Conservation (phyloP, 352 stramenopile species). For the Phytophthora megakarya region DNA sequence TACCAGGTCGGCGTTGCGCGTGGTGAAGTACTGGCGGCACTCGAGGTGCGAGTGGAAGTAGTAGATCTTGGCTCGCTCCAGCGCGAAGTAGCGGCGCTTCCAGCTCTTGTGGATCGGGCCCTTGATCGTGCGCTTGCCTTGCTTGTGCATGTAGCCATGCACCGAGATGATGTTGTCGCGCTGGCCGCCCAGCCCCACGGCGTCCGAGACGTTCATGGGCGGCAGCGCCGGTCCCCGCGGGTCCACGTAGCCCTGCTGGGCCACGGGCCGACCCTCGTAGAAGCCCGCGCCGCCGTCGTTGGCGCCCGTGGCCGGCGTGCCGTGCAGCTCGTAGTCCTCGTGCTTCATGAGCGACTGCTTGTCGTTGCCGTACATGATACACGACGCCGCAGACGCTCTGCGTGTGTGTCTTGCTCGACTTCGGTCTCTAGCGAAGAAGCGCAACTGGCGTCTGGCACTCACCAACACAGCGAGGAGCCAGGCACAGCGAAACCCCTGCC, state of each 20-base stretch:
- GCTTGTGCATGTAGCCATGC: constrained; percentile 91
- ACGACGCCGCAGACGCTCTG: constrained; percentile 7
- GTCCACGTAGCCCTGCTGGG: constrained; percentile 68
- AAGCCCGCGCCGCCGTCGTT: constrained; percentile 53
- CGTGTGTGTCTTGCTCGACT: constrained; percentile 14
- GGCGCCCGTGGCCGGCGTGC: constrained; percentile 55
- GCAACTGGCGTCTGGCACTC: constrained; percentile 43
- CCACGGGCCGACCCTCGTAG: constrained; percentile 53
- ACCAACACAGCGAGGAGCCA: neutral
- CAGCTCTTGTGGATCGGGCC: constrained; percentile 88
- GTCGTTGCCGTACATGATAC: constrained; percentile 51
- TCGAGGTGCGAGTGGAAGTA: constrained; percentile 89
- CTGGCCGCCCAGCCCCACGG: constrained; percentile 52
- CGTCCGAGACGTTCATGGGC: constrained; percentile 76
- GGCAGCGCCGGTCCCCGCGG: constrained; percentile 66
- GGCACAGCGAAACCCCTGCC: constrained; percentile 23
- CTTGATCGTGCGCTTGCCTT: constrained; percentile 88
- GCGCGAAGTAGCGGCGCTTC: constrained; percentile 86
- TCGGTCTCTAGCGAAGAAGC: constrained; percentile 39
- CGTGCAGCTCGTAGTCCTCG: constrained; percentile 66
- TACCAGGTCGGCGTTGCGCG: constrained; percentile 79
- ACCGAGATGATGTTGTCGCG: constrained; percentile 89
- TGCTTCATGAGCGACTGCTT: constrained; percentile 46
- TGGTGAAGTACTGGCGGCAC: constrained; percentile 89
- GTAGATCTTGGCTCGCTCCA: constrained; percentile 90